These are phyloP conservation scores for Tuber indicum DNA, from an alignment of 495 filamentous ascomycete genomes.

Conservation along the genomic window DNA sequence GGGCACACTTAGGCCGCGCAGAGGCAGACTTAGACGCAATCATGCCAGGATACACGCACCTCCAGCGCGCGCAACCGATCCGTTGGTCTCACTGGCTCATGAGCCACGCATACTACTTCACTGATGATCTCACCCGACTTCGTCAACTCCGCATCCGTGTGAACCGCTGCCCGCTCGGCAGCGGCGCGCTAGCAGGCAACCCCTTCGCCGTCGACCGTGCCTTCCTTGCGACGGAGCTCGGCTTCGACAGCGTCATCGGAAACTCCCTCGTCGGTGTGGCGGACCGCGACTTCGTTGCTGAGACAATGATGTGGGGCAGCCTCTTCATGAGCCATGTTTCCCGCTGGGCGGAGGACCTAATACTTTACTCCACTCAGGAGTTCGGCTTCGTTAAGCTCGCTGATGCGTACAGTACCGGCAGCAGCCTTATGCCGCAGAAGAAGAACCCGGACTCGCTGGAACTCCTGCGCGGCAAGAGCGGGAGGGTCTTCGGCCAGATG, in stretches of 20 bases:
- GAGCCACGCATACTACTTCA: slow-evolving; percentile 69
- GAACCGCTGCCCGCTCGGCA: slow-evolving; percentile 73
- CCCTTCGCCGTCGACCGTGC: slow-evolving; percentile 85
- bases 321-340: slow-evolving; percentile 82
- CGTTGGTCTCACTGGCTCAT: slow-evolving; percentile 85
- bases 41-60: slow-evolving; percentile 78
- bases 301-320: slow-evolving; percentile 83
- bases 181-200: slow-evolving; percentile 86
- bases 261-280: slow-evolving; percentile 80
- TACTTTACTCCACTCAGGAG: slow-evolving; percentile 76
- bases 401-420: slow-evolving; percentile 80
- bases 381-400: slow-evolving; percentile 77
- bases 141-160: slow-evolving; percentile 67
- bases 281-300: slow-evolving; percentile 84
- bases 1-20: slow-evolving; percentile 64
- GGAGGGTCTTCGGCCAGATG: slow-evolving; percentile 81
- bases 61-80: slow-evolving; percentile 86
- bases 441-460: slow-evolving; percentile 74
- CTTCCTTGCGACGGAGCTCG: slow-evolving; percentile 78
- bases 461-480: slow-evolving; percentile 79
- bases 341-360: slow-evolving; percentile 82
- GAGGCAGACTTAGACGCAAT: slow-evolving; percentile 66
- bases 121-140: slow-evolving; percentile 70
- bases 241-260: slow-evolving; percentile 72
- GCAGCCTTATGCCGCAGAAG: slow-evolving; percentile 88